A percentile compares a stretch with the other conserved stretches of the same genome.
Conservation (phyloP, 177 flowering plant species). For the Telopea speciosissima region DNA sequence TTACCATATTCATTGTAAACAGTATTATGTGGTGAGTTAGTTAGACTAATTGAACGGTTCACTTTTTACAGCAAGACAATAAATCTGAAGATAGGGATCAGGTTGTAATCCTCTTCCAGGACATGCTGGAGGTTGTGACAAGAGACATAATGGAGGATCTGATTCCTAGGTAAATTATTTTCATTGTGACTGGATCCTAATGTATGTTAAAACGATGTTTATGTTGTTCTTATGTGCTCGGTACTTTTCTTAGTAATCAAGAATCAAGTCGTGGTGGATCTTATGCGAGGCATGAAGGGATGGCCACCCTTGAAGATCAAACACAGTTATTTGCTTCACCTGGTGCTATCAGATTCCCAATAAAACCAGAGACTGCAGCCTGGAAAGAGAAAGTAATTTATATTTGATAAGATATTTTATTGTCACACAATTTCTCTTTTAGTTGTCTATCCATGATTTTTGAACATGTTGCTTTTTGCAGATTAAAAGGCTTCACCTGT, state of each 20-base stretch:
- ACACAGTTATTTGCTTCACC: slow-evolving; percentile 68
- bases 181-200: not conserved
- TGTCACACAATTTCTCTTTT: not conserved
- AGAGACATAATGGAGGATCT: slow-evolving; percentile 88
- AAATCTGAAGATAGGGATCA: slow-evolving; percentile 58
- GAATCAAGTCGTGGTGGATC: slow-evolving; percentile 75
- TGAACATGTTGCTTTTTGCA: slow-evolving; percentile 18
- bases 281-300: slow-evolving; percentile 46
- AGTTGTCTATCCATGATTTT: not conserved
- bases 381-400: slow-evolving; percentile 84
- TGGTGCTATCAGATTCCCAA: slow-evolving; percentile 82
- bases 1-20: not conserved
- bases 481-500: slow-evolving; percentile 73
- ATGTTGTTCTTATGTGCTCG: not conserved
- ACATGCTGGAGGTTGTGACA: slow-evolving; percentile 91
- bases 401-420: not conserved
- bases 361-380: slow-evolving; percentile 48
- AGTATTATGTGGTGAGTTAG: not conserved
- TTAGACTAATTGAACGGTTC: not conserved
- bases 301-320: slow-evolving; percentile 44
- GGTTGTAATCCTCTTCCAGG: slow-evolving; percentile 92
- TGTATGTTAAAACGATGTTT: not conserved
- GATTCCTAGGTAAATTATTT: slow-evolving; percentile 43
- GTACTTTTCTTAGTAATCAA: slow-evolving; percentile 38
- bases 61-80: slow-evolving; percentile 50